Evolutionary conservation across 2,329 filamentous ascomycete species (phyloP).

Genomic region (Capronia coronata): DNA sequence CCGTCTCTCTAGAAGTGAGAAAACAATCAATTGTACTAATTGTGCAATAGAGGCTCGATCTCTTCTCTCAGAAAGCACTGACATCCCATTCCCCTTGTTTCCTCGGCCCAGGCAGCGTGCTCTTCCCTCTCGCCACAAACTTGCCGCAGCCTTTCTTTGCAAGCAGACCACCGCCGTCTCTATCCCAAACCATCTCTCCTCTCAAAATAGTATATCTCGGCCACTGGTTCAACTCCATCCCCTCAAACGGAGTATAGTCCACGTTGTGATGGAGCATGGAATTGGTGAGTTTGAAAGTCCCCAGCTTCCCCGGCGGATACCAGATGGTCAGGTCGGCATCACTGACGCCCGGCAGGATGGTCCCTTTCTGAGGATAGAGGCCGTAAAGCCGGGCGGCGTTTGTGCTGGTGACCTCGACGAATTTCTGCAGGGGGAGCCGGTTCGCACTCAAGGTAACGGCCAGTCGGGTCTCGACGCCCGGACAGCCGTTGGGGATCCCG

Average conservation of each 20-base stretch:
- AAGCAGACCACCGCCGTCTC: conserved; percentile 48
- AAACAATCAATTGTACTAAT: not conserved
- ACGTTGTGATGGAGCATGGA: conserved; percentile 54
- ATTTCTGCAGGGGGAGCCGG: conserved; percentile 43
- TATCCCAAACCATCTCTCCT: conserved; percentile 49
- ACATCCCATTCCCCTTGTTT: conserved; percentile 31
- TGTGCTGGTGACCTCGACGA: conserved; percentile 50
- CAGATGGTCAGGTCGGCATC: conserved; percentile 56
- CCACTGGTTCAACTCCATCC: conserved; percentile 52
- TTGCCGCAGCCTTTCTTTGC: conserved; percentile 45
- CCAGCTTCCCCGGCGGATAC: conserved; percentile 44
- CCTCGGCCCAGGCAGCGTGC: conserved; percentile 33
- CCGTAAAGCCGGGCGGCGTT: conserved; percentile 56
- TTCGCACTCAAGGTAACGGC: conserved; percentile 41
- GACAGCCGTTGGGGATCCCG: conserved; percentile 54
- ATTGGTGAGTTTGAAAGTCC: conserved; percentile 46
- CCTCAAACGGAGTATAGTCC: conserved; percentile 59
- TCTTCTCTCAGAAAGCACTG: conserved; percentile 13
- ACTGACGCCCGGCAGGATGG: conserved; percentile 43
- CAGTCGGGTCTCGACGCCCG: conserved; percentile 53
- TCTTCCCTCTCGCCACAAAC: conserved; percentile 43
- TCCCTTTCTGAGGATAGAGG: conserved; percentile 47
- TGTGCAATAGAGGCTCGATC: not conserved
- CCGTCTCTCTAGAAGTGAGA: no score
- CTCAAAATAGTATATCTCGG: conserved; percentile 55